Percentiles rank a stretch among this genome's conserved stretches.
phyloP scores from a whole-genome alignment of 2,329 filamentous ascomycete species.

The Paecilomyces dactylethromorphus region DNA sequence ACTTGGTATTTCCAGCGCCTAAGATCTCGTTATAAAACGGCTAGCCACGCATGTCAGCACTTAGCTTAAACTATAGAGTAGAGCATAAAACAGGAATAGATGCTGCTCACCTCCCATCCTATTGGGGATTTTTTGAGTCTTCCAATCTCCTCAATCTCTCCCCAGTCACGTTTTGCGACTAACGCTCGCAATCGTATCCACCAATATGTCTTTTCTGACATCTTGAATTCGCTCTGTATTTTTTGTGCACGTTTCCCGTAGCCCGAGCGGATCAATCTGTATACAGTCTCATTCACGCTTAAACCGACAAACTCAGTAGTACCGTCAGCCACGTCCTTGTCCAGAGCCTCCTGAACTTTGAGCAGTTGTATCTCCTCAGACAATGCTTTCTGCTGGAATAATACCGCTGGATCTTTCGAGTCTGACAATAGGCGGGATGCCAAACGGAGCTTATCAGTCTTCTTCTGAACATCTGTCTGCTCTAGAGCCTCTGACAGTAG shows the following conservation, averaged over 20 bases:
- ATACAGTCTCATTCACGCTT: slow-evolving; percentile 85
- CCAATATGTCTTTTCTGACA: slow-evolving; percentile 83
- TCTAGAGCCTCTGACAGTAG: slow-evolving; percentile 77
- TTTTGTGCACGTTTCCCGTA: slow-evolving; percentile 82
- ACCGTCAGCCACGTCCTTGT: slow-evolving; percentile 66
- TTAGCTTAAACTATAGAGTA: slow-evolving; percentile 6
- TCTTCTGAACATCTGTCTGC: slow-evolving; percentile 62
- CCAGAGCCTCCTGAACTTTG: slow-evolving; percentile 78
- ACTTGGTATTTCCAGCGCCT: slow-evolving; percentile 79
- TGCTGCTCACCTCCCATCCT: slow-evolving; percentile 75
- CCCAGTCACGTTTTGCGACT: slow-evolving; percentile 86
- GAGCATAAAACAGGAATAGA: slow-evolving; percentile 5
- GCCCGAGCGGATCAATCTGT: slow-evolving; percentile 74
- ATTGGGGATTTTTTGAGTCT: slow-evolving; percentile 77
- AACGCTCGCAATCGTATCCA: slow-evolving; percentile 82
- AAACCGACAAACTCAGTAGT: slow-evolving; percentile 64
- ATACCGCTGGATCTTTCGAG: slow-evolving; percentile 63
- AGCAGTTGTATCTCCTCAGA: slow-evolving; percentile 75
- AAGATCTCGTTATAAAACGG: slow-evolving; percentile 89
- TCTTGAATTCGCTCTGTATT: slow-evolving; percentile 84
- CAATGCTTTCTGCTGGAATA: slow-evolving; percentile 65
- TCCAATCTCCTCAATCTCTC: slow-evolving; percentile 78
- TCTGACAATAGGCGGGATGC: slow-evolving; percentile 78
- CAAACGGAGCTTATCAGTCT: slow-evolving; percentile 80
- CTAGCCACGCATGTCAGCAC: slow-evolving; percentile 39